phyloP scores from a whole-genome alignment of 208 protist genomes.

The Acanthamoeba culbertsoni region DNA sequence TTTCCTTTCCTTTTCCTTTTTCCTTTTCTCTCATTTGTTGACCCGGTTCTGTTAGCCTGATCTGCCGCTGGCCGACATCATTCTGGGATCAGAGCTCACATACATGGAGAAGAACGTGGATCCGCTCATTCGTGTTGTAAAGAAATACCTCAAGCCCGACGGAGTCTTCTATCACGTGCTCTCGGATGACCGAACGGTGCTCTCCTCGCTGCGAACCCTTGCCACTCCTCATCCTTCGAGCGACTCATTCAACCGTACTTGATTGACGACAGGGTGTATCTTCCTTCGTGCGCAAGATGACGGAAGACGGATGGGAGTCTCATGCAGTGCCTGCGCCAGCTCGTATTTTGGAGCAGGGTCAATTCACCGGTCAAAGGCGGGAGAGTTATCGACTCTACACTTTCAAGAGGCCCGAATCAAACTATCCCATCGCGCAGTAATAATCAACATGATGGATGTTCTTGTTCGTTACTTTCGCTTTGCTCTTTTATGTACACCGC shows the following conservation, averaged over 20 bases:
- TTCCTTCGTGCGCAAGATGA: conserved; percentile 16
- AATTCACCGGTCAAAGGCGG: conserved; percentile 9
- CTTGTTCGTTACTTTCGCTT: background rate
- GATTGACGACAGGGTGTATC: background rate
- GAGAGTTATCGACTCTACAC: conserved; percentile 15
- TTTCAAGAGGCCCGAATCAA: background rate
- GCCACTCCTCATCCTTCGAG: background rate
- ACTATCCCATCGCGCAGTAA: background rate
- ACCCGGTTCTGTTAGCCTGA: background rate
- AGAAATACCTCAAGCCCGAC: conserved; percentile 70
- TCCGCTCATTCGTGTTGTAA: conserved; percentile 67
- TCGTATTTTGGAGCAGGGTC: background rate
- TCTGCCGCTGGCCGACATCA: conserved; percentile 68
- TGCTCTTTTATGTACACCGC: background rate
- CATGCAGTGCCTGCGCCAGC: background rate
- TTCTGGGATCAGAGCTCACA: conserved; percentile 76
- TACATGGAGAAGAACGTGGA: conserved; percentile 72
- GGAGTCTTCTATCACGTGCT: conserved; percentile 79
- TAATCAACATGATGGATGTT: background rate
- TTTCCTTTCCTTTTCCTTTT: background rate
- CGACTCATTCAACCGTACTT: background rate
- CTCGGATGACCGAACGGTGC: conserved; percentile 74
- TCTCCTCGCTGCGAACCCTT: background rate
- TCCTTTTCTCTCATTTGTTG: background rate
- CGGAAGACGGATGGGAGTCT: conserved; percentile 22